Evolutionary conservation across 2,329 filamentous ascomycete genomes (phyloP).

Genomic region (Ophiostoma quercus): DNA sequence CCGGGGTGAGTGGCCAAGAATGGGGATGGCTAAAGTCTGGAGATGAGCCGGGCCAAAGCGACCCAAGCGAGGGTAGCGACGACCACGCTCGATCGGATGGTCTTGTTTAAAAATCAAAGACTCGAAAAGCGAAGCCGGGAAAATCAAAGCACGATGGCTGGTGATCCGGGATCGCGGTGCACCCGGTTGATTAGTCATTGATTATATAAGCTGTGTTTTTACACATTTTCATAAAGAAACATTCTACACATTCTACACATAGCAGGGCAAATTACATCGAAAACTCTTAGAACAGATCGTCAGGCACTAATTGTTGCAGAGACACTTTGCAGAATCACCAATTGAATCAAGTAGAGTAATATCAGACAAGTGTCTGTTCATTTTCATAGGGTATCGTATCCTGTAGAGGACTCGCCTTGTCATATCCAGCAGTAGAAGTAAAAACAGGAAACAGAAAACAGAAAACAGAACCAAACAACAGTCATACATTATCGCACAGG

Average conservation of each 20-base stretch:
- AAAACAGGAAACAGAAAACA: not conserved
- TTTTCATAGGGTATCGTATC: slow-evolving; percentile 14
- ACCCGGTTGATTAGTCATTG: not conserved
- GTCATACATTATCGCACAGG: not conserved
- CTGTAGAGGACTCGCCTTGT: slow-evolving; percentile 9
- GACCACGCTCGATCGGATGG: not conserved
- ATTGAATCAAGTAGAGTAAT: not conserved
- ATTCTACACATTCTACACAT: too few species aligned
- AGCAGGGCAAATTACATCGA: too few species aligned
- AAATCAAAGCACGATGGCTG: not conserved
- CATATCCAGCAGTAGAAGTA: not conserved
- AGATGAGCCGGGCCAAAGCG: not conserved
- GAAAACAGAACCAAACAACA: not conserved
- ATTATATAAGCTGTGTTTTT: not conserved
- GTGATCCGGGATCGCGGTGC: not conserved
- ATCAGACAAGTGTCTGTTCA: slow-evolving; percentile 5
- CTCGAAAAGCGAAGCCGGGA: not conserved
- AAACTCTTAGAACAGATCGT: too few species aligned
- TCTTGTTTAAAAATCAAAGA: not conserved
- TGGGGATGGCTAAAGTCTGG: not conserved
- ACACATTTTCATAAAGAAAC: too few species aligned
- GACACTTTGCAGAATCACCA: not conserved
- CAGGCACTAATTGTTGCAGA: not conserved
- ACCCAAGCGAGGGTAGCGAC: not conserved
- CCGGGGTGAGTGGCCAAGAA: not conserved